phyloP scores from a whole-genome alignment of 352 stramenopile species.

The Vaucheria bursata region DNA sequence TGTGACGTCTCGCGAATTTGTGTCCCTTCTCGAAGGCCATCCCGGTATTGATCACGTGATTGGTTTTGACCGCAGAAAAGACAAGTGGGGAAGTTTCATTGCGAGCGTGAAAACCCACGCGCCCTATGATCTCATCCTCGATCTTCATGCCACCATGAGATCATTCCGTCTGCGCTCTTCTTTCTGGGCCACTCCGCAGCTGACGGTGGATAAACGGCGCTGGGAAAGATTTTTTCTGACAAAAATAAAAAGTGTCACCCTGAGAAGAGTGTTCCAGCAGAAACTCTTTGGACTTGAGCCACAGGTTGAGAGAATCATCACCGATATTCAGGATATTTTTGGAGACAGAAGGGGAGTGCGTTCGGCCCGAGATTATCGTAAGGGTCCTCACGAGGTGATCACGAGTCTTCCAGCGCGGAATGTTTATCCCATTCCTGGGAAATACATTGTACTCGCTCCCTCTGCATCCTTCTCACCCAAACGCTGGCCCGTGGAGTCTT shows the following conservation, averaged over 20 bases:
- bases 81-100: neutral
- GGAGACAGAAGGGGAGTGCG: neutral
- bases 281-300: neutral
- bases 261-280: too few species aligned
- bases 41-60: neutral
- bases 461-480: neutral
- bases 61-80: neutral
- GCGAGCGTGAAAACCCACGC: neutral
- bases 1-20: neutral
- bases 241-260: neutral
- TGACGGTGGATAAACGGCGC: neutral
- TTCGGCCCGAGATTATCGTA: neutral
- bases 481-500: neutral
- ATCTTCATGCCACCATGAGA: neutral
- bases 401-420: too few species aligned
- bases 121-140: neutral
- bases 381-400: too few species aligned
- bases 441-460: neutral
- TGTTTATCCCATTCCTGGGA: too few species aligned
- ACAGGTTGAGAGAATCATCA: neutral
- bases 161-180: neutral
- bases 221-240: neutral
- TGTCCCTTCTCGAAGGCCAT: neutral
- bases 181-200: neutral
- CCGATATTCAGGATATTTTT: neutral